Base-by-base conservation (phyloP, 176 grass and related monocot species). In the Elymus sibiricus region DNA sequence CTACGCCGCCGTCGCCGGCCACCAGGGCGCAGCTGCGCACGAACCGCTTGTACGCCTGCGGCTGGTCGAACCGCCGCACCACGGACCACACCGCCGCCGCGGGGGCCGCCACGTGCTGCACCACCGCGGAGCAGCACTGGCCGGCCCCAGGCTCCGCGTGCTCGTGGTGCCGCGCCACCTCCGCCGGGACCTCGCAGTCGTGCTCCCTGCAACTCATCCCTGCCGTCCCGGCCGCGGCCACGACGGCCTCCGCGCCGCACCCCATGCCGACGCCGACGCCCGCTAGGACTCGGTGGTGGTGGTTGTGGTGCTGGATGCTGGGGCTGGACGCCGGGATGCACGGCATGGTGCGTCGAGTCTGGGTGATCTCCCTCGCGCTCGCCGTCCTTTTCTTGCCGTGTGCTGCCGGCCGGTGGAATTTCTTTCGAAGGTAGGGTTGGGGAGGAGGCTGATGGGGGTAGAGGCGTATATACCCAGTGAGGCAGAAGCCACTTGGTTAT, bases 1-100 rank as follows among this genome's bases (percentile, higher is more conserved):
- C 95, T 64, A 98, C 95, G 79, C 87, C 92, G 53, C 95, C 95
- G 74, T 93, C 95, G 9, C 95, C 95, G 0, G 77, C 91, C 11
- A 98, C 64, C 21, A 98, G 83, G 49, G 87, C 85, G 87, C 95
- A 98, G 91, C 95, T 98, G 71, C 85, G 89, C 21, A 98, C 91
- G 79, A 98, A 98, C 49, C 77, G 93, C 84, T 98, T 98, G 91
- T 98, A 98, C 44, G 80, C 85, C 88, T 98, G 95, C 22, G 95
- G 95, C 86, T 90, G 87, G 86, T 98, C 95, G 87, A 98, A 98
- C 25, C 95, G 91, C 60, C 95, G 93, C 62, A 98, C 89, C 69
- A 98, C 93, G 11, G 95, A 93, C 95, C 95, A 98, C 66, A 98
- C 95, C 22, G 86, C 81, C 16, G 85, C 56, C 29, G 89, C 88